A percentile compares a stretch with the other conserved stretches of the same genome.
Evolutionary conservation across 2,329 filamentous ascomycete genomes (phyloP).

Genomic region (Plenodomus tracheiphilus): DNA sequence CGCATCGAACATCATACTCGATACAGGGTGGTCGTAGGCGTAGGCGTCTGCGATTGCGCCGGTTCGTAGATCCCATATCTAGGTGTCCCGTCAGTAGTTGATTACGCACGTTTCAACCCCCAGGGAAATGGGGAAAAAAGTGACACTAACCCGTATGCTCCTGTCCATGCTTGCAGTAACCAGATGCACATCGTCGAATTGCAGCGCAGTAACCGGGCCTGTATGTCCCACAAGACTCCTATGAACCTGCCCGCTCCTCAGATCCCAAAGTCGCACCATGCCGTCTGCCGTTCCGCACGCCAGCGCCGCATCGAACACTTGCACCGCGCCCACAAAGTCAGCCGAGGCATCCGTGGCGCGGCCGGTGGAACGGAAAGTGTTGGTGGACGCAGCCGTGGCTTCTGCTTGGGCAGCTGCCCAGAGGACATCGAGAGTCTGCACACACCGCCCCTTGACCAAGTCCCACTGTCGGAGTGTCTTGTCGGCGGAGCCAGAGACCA

Average conservation of each 20-base stretch:
- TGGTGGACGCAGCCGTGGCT: conserved; percentile 58
- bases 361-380: conserved; percentile 73
- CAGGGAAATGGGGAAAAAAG: too few relatives aligned
- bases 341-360: conserved; percentile 69
- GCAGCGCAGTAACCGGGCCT: conserved; percentile 87
- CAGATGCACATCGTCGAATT: conserved; percentile 94
- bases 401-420: conserved; percentile 94
- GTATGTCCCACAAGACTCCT: conserved; percentile 94
- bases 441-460: conserved; percentile 92
- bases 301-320: conserved; percentile 93
- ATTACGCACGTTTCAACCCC: too few relatives aligned
- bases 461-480: conserved; percentile 99
- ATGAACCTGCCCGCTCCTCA: conserved; percentile 95
- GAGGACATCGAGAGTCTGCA: conserved; percentile 95
- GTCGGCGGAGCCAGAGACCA: conserved; percentile 94
- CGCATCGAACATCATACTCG: conserved; percentile 95
- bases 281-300: conserved; percentile 97
- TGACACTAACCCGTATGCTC: conserved; percentile 82
- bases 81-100: conserved; percentile 2
- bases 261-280: conserved; percentile 95
- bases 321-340: conserved; percentile 91
- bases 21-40: conserved; percentile 89
- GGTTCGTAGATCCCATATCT: conserved; percentile 99
- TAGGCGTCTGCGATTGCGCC: conserved; percentile 95
- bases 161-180: conserved; percentile 92